phyloP scores from a whole-genome alignment of 2,329 filamentous ascomycete species.

The Pyricularia pennisetigena region DNA sequence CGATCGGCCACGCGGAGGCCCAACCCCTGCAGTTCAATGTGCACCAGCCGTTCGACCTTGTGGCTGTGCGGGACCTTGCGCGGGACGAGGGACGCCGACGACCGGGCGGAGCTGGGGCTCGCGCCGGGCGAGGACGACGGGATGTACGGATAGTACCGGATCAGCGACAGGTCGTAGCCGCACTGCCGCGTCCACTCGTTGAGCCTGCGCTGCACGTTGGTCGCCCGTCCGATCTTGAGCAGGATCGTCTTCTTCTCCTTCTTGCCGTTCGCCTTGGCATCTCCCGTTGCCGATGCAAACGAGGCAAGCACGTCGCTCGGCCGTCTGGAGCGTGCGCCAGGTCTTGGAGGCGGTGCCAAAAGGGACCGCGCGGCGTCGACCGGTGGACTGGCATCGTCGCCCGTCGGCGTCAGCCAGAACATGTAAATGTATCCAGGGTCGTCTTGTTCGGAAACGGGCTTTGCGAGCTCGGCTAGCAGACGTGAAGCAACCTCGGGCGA shows the following conservation, averaged over 20 bases:
- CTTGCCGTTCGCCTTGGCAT: conserved; percentile 13
- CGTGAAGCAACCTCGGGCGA: conserved; percentile 58
- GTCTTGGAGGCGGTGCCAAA: conserved; percentile 34
- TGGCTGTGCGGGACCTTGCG: conserved; percentile 77
- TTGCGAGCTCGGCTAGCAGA: conserved; percentile 65
- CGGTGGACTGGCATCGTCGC: conserved; percentile 41
- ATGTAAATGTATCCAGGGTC: conserved; percentile 96
- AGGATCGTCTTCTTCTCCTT: conserved; percentile 57
- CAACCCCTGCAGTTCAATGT: conserved; percentile 71
- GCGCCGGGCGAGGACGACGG: conserved; percentile 23
- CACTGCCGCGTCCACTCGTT: conserved; percentile 94
- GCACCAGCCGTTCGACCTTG: conserved; percentile 81
- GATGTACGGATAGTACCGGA: conserved; percentile 86
- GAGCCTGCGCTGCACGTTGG: conserved; percentile 83
- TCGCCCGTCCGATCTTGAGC: conserved; percentile 56
- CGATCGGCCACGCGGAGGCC: conserved; percentile 40
- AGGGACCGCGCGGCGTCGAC: conserved; percentile 50
- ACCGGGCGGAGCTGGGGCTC: conserved; percentile 7
- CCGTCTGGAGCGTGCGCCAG: conserved; percentile 28
- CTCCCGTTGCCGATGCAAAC: conserved; percentile 27
- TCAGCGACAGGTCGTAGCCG: conserved; percentile 75
- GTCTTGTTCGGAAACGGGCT: conserved; percentile 65
- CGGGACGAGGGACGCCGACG: conserved; percentile 21
- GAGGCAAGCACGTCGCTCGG: conserved; percentile 45
- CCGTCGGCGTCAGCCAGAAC: conserved; percentile 82